Evolutionary conservation across 1,139 yeast genomes (phyloP), one percentile per base, ranked within the genome.

Genomic region (Blastobotrys persicus): DNA sequence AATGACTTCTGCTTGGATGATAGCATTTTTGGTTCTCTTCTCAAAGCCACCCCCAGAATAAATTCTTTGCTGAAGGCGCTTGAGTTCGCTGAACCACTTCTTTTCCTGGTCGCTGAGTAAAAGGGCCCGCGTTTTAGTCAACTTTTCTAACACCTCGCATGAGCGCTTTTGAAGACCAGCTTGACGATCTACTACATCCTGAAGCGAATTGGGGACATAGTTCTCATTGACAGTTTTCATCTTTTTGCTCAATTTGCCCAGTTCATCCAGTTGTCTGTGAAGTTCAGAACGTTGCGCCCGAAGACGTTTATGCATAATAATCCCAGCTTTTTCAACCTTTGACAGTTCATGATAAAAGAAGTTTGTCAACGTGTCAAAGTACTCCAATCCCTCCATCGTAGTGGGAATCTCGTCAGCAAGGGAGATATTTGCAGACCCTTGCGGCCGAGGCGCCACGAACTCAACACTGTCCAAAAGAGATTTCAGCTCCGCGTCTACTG

Each of bases 71-170:
- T 58, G 57, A 31, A 64, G 53, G 11, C 66, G 61, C 44, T 66
- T 67, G 12, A 77, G 63, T 55, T 76, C 80, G 20, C 60, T 66
- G 54, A 73, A 69, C 80, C 80, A 78, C 31, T 59, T 63, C 52
- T 65, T 62, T 56, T 78, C 83, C 12, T 69, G 63, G 1, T 64
- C 63, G 44, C 73, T 69, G 31, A 76, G 57, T 1, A 72, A 68
- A 12, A 64, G 47, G 12, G 66, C 62, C 28, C 61, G 57, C 18
- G 54, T 55, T 37, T 50, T 59, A 49, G 51, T 51, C 4, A 74
- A 48, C 31, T 58, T 64, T 2, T 62, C 57, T 12, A 62, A 59
- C 4, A 77, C 55, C 13, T 50, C 52, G 2, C 57, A 55, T 7
- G 72, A 58, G 43, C 80, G 66, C 18, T 59, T 56, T n/a, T 62